phyloP scores from a whole-genome alignment of 108 stramenopile genomes.

The Parmales sp. region DNA sequence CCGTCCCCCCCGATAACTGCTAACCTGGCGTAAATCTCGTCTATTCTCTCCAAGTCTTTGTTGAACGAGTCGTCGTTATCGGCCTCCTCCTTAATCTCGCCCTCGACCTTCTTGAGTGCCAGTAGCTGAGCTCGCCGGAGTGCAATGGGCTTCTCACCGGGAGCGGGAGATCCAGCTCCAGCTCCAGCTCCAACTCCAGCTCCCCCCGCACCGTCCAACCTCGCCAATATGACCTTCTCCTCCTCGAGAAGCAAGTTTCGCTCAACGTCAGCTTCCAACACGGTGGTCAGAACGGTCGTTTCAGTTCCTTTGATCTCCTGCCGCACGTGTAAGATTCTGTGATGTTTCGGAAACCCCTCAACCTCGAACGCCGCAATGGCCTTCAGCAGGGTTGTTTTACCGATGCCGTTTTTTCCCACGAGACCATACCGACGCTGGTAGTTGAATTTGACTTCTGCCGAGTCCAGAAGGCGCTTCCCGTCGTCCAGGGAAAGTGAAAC shows the following conservation, averaged over 20 bases:
- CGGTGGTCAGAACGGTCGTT: constrained; percentile 83
- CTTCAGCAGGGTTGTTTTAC: constrained; percentile 88
- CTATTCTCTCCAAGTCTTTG: constrained; percentile 56
- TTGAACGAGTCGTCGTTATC: constrained; percentile 46
- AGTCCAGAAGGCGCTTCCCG: constrained; percentile 74
- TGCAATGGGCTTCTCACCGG: constrained; percentile 12
- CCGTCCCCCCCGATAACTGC: constrained; percentile 72
- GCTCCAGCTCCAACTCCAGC: constrained; percentile 15
- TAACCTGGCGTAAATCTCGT: constrained; percentile 78
- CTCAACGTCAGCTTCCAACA: constrained; percentile 85
- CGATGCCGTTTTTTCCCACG: constrained; percentile 80
- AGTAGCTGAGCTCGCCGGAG: neutral
- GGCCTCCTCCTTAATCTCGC: no score
- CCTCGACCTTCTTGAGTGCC: constrained; percentile 14
- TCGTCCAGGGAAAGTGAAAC: constrained; percentile 66
- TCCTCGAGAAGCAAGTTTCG: constrained; percentile 65
- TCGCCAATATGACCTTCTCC: constrained; percentile 48
- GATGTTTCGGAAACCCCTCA: constrained; percentile 80
- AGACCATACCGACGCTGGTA: constrained; percentile 84
- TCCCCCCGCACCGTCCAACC: constrained; percentile 39
- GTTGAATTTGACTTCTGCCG: constrained; percentile 80
- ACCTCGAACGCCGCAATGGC: constrained; percentile 84
- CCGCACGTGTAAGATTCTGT: constrained; percentile 90
- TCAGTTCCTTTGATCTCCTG: constrained; percentile 73
- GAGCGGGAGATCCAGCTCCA: constrained; percentile 4